phyloP scores from a whole-genome alignment of 2,329 filamentous ascomycete species.

The Phoma herbarum region DNA sequence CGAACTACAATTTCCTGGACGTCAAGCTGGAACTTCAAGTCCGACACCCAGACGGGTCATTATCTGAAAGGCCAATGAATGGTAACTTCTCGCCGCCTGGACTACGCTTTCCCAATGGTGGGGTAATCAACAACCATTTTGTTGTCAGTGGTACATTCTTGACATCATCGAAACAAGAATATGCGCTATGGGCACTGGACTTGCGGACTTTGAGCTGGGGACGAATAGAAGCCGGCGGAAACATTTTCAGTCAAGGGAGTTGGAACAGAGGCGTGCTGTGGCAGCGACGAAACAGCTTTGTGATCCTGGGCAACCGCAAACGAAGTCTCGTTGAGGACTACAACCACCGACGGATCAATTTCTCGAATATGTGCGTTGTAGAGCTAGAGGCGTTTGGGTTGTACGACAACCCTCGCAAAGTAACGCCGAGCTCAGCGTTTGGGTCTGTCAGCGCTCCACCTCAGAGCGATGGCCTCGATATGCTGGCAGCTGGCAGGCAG shows the following conservation, averaged over 20 bases:
- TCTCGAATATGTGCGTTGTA: slow-evolving; percentile 94
- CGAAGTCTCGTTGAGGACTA: slow-evolving; percentile 96
- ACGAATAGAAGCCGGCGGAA: slow-evolving; percentile 90
- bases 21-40: slow-evolving; percentile 96
- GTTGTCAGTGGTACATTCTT: slow-evolving; percentile 97
- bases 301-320: slow-evolving; percentile 93
- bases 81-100: slow-evolving; percentile 88
- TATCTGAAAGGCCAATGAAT: slow-evolving; percentile 89
- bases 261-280: slow-evolving; percentile 97
- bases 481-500: slow-evolving; percentile 76
- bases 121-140: slow-evolving; percentile 94
- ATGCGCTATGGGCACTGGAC: slow-evolving; percentile 94
- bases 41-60: slow-evolving; percentile 79
- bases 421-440: slow-evolving; percentile 80
- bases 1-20: slow-evolving; percentile 98
- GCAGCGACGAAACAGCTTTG: slow-evolving; percentile 92
- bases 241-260: slow-evolving; percentile 94
- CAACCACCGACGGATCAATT: slow-evolving; percentile 97
- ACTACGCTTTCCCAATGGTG: slow-evolving; percentile 93
- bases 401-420: slow-evolving; percentile 91
- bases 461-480: slow-evolving; percentile 62
- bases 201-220: slow-evolving; percentile 90
- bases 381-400: slow-evolving; percentile 97
- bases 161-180: slow-evolving; percentile 97
- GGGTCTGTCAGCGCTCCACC: slow-evolving; percentile 78